These are phyloP conservation scores for Hyaloperonospora arabidopsidis DNA, from an alignment of 352 stramenopile species.

Conservation along the genomic window DNA sequence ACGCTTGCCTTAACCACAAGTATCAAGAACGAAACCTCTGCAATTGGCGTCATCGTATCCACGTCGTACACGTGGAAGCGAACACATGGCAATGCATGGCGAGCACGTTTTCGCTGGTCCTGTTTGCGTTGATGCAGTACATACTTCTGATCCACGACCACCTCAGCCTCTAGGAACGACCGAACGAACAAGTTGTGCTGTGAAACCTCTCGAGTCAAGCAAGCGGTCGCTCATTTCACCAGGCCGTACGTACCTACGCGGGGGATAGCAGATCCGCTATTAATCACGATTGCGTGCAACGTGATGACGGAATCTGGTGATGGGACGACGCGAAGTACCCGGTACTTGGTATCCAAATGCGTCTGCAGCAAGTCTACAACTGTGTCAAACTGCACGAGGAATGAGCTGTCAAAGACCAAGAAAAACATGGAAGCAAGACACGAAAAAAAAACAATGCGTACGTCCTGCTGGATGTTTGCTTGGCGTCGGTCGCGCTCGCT, in stretches of 20 bases:
- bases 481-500: constrained; percentile 26
- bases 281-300: constrained; percentile 47
- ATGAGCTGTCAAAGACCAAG: constrained; percentile 7
- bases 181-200: neutral
- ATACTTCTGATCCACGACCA: constrained; percentile 39
- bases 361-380: constrained; percentile 35
- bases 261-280: constrained; percentile 39
- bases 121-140: constrained; percentile 20
- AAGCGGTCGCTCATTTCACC: neutral
- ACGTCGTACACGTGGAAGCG: constrained; percentile 38
- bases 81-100: constrained; percentile 10
- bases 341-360: constrained; percentile 42
- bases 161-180: constrained; percentile 35
- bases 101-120: constrained; percentile 8
- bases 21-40: constrained; percentile 24
- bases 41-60: constrained; percentile 32
- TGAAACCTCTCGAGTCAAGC: constrained; percentile 1
- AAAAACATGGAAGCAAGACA: neutral
- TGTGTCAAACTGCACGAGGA: constrained; percentile 40
- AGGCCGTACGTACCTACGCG: constrained; percentile 37
- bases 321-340: constrained; percentile 38
- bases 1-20: neutral
- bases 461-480: constrained; percentile 33
- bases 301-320: constrained; percentile 11
- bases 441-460: constrained; percentile 7